These are phyloP conservation scores for Fusarium sublunatum DNA, from an alignment of 2,329 filamentous ascomycete species.

Conservation along the genomic window DNA sequence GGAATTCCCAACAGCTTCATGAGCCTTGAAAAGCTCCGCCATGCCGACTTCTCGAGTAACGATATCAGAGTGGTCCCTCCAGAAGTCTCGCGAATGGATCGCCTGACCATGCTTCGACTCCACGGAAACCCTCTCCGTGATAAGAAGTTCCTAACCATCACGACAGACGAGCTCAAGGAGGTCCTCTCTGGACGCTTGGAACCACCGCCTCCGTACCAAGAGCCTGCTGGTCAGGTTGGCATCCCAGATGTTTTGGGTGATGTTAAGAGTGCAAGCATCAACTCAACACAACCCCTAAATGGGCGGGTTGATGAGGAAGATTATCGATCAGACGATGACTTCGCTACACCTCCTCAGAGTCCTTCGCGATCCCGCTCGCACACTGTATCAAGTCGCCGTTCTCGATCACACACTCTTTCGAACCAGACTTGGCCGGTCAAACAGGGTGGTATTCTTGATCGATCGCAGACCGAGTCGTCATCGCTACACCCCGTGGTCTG, in stretches of 20 bases:
- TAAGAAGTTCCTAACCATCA: conserved; percentile 84
- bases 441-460: conserved; percentile 73
- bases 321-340: conserved; percentile 63
- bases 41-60: conserved; percentile 87
- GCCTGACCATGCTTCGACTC: conserved; percentile 77
- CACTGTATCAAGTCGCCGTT: conserved; percentile 58
- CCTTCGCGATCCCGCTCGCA: conserved; percentile 62
- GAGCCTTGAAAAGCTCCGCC: conserved; percentile 73
- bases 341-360: conserved; percentile 66
- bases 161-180: conserved; percentile 83
- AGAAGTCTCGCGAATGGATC: conserved; percentile 82
- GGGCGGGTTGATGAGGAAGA: conserved; percentile 53
- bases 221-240: conserved; percentile 42
- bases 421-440: conserved; percentile 66
- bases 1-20: conserved; percentile 81
- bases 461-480: conserved; percentile 73
- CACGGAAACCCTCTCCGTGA: conserved; percentile 92
- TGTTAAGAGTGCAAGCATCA: conserved; percentile 26
- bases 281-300: not conserved
- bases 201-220: conserved; percentile 60
- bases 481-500: conserved; percentile 68
- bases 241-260: conserved; percentile 40
- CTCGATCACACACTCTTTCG: conserved; percentile 59
- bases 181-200: conserved; percentile 75
- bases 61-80: conserved; percentile 81